Conservation (phyloP, 805 yeast species). For the Monosporozyma siamensis region DNA sequence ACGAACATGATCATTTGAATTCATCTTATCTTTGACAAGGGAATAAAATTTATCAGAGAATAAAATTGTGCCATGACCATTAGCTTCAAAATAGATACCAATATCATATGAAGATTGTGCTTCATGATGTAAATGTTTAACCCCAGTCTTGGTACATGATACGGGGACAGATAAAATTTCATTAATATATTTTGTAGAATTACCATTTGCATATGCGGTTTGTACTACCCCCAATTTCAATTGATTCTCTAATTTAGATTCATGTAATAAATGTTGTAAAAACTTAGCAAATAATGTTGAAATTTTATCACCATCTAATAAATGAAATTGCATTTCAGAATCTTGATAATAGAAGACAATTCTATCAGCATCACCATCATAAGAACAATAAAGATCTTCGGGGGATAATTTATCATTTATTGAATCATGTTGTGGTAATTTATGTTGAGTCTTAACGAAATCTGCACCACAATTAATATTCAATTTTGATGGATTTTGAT, state of each 20-base stretch:
- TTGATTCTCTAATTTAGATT: constrained; percentile 33
- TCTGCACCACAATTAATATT: constrained; percentile 92
- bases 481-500: constrained; percentile 44
- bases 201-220: constrained; percentile 96
- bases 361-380: constrained; percentile 97
- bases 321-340: constrained; percentile 33
- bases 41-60: constrained; percentile 49
- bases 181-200: constrained; percentile 65
- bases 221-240: constrained; percentile 75
- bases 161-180: constrained; percentile 63
- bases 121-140: constrained; percentile 84
- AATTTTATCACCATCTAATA: constrained; percentile 89
- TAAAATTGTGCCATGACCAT: constrained; percentile 96
- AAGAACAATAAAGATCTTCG: constrained; percentile 59
- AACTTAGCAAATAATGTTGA: constrained; percentile 73
- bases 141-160: constrained; percentile 89
- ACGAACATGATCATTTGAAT: constrained; percentile 36
- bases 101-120: constrained; percentile 78
- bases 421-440: constrained; percentile 47
- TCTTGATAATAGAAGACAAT: constrained; percentile 67
- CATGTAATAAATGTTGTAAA: constrained; percentile 43
- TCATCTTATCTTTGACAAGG: too few relatives aligned
- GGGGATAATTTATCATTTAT: neutral
- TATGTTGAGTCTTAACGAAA: constrained; percentile 83
- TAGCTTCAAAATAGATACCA: constrained; percentile 95